These are phyloP conservation scores for Kwoniella botswanensis DNA, from an alignment of 768 basidiomycete genomes.

Conservation along the genomic window DNA sequence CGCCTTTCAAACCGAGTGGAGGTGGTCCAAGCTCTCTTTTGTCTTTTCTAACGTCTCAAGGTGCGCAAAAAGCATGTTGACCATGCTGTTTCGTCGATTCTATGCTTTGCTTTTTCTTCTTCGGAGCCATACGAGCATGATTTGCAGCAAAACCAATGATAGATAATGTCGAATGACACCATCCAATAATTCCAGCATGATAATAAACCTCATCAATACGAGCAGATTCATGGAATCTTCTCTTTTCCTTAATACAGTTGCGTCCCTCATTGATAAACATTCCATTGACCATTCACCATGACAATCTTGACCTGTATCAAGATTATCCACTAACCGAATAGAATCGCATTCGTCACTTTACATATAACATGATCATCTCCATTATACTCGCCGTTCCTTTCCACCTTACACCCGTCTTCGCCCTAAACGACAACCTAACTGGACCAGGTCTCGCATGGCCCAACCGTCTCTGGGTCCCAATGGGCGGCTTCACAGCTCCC, in stretches of 20 bases:
- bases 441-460: conserved; percentile 40
- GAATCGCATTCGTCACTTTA: background rate
- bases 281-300: background rate
- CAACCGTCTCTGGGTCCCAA: conserved; percentile 33
- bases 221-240: background rate
- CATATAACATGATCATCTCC: background rate
- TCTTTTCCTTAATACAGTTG: background rate
- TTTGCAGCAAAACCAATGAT: background rate
- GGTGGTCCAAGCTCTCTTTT: conserved; percentile 4
- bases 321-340: background rate
- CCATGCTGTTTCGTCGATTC: background rate
- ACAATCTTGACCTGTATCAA: background rate
- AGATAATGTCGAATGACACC: background rate
- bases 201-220: background rate
- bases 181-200: background rate
- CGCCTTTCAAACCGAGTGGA: background rate
- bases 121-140: background rate
- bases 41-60: background rate
- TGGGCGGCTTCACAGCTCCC: conserved; percentile 32
- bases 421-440: conserved; percentile 11
- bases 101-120: background rate
- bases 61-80: conserved; percentile 5
- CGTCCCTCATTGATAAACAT: background rate
- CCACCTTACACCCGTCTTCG: background rate
- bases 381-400: background rate